A percentile compares a stretch with the other conserved stretches of the same genome.
Evolutionary conservation across 2,329 filamentous ascomycete genomes (phyloP).

Genomic region (Rutstroemia sydowiana): DNA sequence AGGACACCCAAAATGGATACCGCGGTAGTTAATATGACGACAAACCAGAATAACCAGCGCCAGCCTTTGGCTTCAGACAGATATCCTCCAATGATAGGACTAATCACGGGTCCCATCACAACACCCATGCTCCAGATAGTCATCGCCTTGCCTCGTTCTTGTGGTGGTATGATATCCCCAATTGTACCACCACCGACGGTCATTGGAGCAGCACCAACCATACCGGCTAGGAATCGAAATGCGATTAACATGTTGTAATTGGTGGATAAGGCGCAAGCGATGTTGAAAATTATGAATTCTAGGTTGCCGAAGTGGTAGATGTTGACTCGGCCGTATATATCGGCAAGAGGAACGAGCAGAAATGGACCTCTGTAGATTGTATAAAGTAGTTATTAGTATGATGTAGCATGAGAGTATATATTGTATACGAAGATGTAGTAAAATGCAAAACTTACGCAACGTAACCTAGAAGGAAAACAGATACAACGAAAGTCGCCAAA

Average conservation of each 20-base stretch:
- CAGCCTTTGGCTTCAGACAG: constrained; percentile 39
- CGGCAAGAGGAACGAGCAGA: constrained; percentile 50
- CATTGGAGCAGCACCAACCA: constrained; percentile 46
- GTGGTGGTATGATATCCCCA: constrained; percentile 53
- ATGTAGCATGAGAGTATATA: too few relatives aligned
- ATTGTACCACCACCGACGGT: constrained; percentile 57
- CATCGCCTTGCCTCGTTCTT: constrained; percentile 53
- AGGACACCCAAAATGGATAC: constrained; percentile 33
- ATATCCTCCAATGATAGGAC: constrained; percentile 42
- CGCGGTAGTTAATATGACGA: constrained; percentile 33
- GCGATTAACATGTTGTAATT: constrained; percentile 41
- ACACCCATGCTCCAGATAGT: constrained; percentile 39
- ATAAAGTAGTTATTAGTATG: background rate
- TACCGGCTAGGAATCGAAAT: constrained; percentile 54
- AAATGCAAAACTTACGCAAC: constrained; percentile 33
- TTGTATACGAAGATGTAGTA: background rate
- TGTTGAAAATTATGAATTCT: constrained; percentile 37
- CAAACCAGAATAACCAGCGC: constrained; percentile 46
- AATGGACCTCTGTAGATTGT: constrained; percentile 39
- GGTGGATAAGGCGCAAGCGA: constrained; percentile 40
- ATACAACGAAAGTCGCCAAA: constrained; percentile 37
- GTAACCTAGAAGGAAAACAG: background rate
- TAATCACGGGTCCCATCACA: constrained; percentile 32
- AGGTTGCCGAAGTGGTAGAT: constrained; percentile 45
- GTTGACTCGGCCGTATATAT: constrained; percentile 47